Percentiles rank a stretch among this genome's conserved stretches.
phyloP scores from a whole-genome alignment of 2,329 filamentous ascomycete species.

The Colletotrichum eremochloae region DNA sequence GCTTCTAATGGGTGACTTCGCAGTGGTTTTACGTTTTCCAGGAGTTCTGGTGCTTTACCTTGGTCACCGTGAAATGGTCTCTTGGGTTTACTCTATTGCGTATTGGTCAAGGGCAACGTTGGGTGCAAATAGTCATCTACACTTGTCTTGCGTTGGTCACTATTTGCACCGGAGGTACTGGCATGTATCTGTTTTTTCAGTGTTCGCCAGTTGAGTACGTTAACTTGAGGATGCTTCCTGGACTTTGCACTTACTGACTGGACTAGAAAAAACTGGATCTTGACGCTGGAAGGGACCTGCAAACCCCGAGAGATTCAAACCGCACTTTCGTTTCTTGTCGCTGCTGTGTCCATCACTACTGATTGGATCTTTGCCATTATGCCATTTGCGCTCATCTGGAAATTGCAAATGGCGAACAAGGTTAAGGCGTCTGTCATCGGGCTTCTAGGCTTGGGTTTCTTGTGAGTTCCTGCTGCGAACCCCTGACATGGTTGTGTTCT shows the following conservation, averaged over 20 bases:
- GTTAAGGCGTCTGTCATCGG: constrained; percentile 35
- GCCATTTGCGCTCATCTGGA: constrained; percentile 38
- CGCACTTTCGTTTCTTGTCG: constrained; percentile 34
- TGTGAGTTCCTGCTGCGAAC: constrained; percentile 1
- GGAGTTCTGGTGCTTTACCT: constrained; percentile 39
- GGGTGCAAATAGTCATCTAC: constrained; percentile 37
- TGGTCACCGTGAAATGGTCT: constrained; percentile 35
- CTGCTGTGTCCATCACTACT: constrained; percentile 34
- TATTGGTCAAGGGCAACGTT: constrained; percentile 33
- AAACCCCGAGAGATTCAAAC: constrained; percentile 33
- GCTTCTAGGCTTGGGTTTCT: constrained; percentile 33
- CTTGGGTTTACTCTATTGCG: constrained; percentile 36
- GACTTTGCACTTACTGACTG: background rate
- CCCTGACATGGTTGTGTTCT: background rate
- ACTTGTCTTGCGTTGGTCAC: constrained; percentile 32
- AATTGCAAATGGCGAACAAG: constrained; percentile 29
- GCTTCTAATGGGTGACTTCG: background rate
- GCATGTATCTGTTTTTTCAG: constrained; percentile 39
- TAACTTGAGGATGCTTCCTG: rapidly evolving
- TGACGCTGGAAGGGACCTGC: constrained; percentile 13
- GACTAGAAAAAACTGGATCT: constrained; percentile 34
- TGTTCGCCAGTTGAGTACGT: constrained; percentile 37
- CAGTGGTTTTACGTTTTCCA: constrained; percentile 40
- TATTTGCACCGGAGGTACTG: constrained; percentile 37
- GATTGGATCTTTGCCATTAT: constrained; percentile 38